Percentiles rank a stretch among this genome's conserved stretches.
These are phyloP conservation scores for Shiraia sp. DNA, from an alignment of 2,329 filamentous ascomycete genomes.

Conservation along the genomic window DNA sequence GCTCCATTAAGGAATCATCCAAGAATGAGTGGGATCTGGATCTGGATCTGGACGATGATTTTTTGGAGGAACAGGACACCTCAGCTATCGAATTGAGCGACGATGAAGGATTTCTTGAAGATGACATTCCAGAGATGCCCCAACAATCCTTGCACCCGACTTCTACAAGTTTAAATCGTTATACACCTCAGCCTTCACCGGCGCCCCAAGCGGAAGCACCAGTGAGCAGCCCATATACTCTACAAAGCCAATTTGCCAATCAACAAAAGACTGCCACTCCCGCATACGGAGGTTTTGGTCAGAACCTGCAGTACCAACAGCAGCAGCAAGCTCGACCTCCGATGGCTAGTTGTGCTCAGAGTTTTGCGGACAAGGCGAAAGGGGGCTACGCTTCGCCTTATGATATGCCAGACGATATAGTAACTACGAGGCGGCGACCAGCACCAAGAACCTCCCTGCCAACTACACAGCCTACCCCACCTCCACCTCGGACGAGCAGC, in stretches of 20 bases:
- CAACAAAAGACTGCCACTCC: constrained; percentile 18
- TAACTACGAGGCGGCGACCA: constrained; percentile 66
- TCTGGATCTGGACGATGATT: constrained; percentile 77
- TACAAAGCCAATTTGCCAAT: constrained; percentile 54
- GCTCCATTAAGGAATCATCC: constrained; percentile 15
- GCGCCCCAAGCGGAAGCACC: constrained; percentile 18
- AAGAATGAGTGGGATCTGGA: constrained; percentile 83
- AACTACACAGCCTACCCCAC: constrained; percentile 48
- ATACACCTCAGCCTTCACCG: constrained; percentile 42
- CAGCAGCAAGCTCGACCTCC: constrained; percentile 47
- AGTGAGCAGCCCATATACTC: constrained; percentile 53
- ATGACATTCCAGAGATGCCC: constrained; percentile 54
- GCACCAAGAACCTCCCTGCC: constrained; percentile 34
- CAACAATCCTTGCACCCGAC: constrained; percentile 27
- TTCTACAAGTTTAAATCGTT: constrained; percentile 27
- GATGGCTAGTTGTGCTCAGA: constrained; percentile 65
- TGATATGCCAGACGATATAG: constrained; percentile 88
- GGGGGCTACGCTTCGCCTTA: constrained; percentile 93
- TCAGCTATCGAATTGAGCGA: constrained; percentile 74
- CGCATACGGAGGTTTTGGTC: constrained; percentile 37
- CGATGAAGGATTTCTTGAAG: constrained; percentile 82
- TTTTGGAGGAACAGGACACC: constrained; percentile 59
- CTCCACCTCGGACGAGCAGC: constrained; percentile 66
- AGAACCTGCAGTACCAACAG: constrained; percentile 28
- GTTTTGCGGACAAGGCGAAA: constrained; percentile 88